phyloP scores from a whole-genome alignment of 805 yeast genomes.

The Kodamaea laetipori region DNA sequence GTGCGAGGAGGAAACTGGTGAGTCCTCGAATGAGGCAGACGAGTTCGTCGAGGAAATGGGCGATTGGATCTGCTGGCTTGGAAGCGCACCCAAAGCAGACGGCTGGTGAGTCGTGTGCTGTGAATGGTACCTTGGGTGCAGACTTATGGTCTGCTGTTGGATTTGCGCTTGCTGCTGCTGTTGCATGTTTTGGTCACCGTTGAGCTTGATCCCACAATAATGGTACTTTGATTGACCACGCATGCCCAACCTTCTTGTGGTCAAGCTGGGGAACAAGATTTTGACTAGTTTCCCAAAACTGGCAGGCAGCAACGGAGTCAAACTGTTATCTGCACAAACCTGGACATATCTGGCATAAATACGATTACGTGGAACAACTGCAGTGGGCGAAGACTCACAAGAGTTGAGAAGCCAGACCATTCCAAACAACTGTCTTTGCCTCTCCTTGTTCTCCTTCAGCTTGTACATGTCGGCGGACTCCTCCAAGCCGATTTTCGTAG shows the following conservation, averaged over 20 bases:
- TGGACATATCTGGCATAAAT: constrained; percentile 45
- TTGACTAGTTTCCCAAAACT: constrained; percentile 66
- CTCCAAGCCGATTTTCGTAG: background rate
- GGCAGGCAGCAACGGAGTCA: constrained; percentile 72
- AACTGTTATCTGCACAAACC: constrained; percentile 38
- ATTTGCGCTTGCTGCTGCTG: constrained; percentile 15
- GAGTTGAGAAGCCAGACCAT: constrained; percentile 75
- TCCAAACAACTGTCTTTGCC: constrained; percentile 76
- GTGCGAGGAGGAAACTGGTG: constrained; percentile 21
- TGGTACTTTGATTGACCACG: constrained; percentile 84
- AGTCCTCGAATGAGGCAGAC: constrained; percentile 18
- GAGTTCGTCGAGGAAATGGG: constrained; percentile 19
- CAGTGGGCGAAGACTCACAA: constrained; percentile 52
- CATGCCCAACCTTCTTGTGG: constrained; percentile 78
- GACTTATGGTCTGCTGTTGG: constrained; percentile 6
- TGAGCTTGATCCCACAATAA: constrained; percentile 70
- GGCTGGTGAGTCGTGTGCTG: constrained; percentile 3
- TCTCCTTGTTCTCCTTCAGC: constrained; percentile 40
- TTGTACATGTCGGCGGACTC: constrained; percentile 4
- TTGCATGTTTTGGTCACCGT: constrained; percentile 33
- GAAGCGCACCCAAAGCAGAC: background rate
- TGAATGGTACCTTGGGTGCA: constrained; percentile 3
- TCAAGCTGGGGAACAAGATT: constrained; percentile 62
- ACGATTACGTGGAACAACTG: constrained; percentile 46
- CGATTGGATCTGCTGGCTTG: constrained; percentile 14